phyloP scores from a whole-genome alignment of 2,329 filamentous ascomycete genomes.

The Truncatella angustata region DNA sequence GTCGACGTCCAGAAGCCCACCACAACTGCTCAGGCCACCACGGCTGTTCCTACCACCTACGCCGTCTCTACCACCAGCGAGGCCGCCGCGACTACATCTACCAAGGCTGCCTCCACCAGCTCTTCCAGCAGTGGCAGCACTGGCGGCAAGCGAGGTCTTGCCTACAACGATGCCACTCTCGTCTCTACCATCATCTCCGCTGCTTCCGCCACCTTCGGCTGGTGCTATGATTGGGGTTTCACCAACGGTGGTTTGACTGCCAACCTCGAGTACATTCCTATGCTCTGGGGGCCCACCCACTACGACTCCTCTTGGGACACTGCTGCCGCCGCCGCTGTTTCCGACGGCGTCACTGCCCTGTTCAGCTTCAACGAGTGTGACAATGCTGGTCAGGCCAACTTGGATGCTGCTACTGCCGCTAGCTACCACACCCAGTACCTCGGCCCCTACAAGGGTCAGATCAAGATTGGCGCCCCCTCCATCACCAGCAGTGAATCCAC shows the following conservation, averaged over 20 bases:
- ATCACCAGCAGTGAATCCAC: conserved; percentile 57
- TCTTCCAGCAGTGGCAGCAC: conserved; percentile 12
- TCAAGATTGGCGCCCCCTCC: conserved; percentile 56
- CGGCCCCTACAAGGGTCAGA: conserved; percentile 53
- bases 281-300: conserved; percentile 56
- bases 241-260: conserved; percentile 31
- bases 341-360: conserved; percentile 52
- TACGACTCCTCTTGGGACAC: conserved; percentile 49
- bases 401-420: conserved; percentile 53
- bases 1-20: conserved; percentile 10
- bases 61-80: background rate
- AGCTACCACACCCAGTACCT: conserved; percentile 50
- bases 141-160: conserved; percentile 29
- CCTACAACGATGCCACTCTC: conserved; percentile 30
- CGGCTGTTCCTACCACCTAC: conserved; percentile 7
- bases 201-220: conserved; percentile 22
- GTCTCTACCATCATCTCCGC: conserved; percentile 21
- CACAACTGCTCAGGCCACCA: background rate
- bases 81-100: background rate
- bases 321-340: conserved; percentile 51
- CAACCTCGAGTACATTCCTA: conserved; percentile 61
- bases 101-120: conserved; percentile 10
- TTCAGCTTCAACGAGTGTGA: conserved; percentile 75
- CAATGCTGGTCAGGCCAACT: conserved; percentile 55
- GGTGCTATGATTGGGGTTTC: conserved; percentile 33